Base-by-base conservation (phyloP, 164 flowering plant species). In the Nymphaea thermarum region DNA sequence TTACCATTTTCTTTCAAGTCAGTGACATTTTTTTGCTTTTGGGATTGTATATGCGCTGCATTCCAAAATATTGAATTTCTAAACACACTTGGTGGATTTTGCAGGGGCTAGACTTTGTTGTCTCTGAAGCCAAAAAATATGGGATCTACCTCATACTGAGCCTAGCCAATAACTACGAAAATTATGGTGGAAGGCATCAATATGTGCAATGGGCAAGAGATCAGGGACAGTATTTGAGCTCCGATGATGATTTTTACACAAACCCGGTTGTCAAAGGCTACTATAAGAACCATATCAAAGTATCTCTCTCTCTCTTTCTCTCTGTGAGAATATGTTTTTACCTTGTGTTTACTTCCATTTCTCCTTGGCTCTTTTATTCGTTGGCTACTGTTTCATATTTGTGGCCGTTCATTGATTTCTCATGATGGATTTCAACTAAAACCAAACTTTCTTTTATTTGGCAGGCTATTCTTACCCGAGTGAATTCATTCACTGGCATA, bases 401-500 rank as follows among this genome's bases (percentile, higher is more conserved):
- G 36, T 25, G 36, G 12, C 8, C 8, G 8, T 51, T 15, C 14
- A 51, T 51, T 51, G 8, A 51, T 51, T 51, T 51, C 14, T 51
- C 14, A 8, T 51, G 57, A 51, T 51, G 57, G 14, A 15, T 2
- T 5, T 51, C 5, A 15, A 51, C 14, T 10, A 15, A 8, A 15
- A 15, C 0, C 57, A 51, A 8, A 8, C 57, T 51, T 51, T 51
- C 8, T 16, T 47, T 69, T 41, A 7, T 75, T 43, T 70, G 59
- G 63, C 82, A 93, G 95, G 78, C 86, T 68, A 84, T 90, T 68
- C 79, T 93, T 6, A 55, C 69, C 25, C 83, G 98, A 73, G 70
- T 71, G 11, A 93, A 93, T 77, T 81, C 75, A 65, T 70, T 84
- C 5, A 86, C 84, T 66, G 84, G 91, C 51, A 73, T 86, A 42